Evolutionary conservation across 495 filamentous ascomycete genomes (phyloP), one percentile per base, ranked within the genome.

Genomic region (Podospora comata): DNA sequence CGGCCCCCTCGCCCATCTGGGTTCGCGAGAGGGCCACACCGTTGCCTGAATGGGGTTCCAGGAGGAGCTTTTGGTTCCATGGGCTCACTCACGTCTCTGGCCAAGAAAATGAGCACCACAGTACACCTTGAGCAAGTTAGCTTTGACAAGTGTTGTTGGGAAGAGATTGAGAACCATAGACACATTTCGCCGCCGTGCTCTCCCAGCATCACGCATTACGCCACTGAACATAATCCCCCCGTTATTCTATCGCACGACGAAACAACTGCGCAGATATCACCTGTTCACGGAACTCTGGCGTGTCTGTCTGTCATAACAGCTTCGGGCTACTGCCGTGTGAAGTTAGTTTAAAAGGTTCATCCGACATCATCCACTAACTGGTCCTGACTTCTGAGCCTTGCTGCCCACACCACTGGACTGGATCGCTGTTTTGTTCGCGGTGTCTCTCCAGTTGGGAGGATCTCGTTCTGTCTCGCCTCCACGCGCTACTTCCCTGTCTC

Each of bases 281-380:
- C 39, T 13, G 39, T 48, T 48, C 39, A 48, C 39, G 39, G 6
- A 48, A 48, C 2, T 48, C 39, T 48, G 39, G 39, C 39, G 39
- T 48, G 39, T 48, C 39, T 48, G 13, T 5, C 39, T 48, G 39
- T 48, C 15, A 18, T 48, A 48, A 48, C 39, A 48, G 34, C 15
- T 48, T 48, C 39, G 9, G 39, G 13, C 39, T 48, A 48, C 39
- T 48, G 13, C 39, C 9, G 23, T 11, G 15, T 4, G n/a, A 20
- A 58, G 55, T 58, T 15, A 58, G 23, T 19, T 20, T 26, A 19
- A 58, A 19, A 58, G 55, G 55, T 58, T 58, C 55, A 58, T 58
- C 55, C 11, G 55, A 20, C 18, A 58, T 58, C 55, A 18, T 26
- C 15, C 2, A 9, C 15, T 48, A 3, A 20, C 23, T 15, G 6